Conservation (phyloP, 352 stramenopile species). For the Thalassiosira sp. region DNA sequence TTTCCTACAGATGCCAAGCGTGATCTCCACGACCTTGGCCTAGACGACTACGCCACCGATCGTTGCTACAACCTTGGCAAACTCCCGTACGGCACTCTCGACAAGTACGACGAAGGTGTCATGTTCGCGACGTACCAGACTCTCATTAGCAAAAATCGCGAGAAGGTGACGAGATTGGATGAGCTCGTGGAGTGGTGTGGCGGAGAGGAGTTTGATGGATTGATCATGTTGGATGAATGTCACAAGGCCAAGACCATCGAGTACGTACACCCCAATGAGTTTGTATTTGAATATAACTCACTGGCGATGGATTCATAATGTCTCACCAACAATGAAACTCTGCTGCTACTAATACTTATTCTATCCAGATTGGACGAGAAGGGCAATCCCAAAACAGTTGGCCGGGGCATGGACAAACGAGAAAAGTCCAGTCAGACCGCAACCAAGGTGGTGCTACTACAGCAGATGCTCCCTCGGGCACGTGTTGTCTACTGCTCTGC, state of each 20-base stretch:
- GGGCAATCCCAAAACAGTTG: not conserved
- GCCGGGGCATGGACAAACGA: not conserved
- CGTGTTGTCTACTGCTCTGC: constrained; percentile 84
- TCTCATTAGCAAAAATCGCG: constrained; percentile 43
- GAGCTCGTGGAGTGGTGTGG: constrained; percentile 57
- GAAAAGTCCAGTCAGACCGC: constrained; percentile 33
- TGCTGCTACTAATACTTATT: not conserved
- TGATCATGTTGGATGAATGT: constrained; percentile 76
- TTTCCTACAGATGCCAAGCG: constrained; percentile 56
- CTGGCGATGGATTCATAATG: not conserved
- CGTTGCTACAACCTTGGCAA: constrained; percentile 51
- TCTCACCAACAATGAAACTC: not conserved
- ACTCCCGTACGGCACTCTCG: constrained; percentile 36
- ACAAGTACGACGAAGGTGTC: constrained; percentile 46
- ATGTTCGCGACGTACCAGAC: constrained; percentile 59
- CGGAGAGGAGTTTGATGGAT: constrained; percentile 66
- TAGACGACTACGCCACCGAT: constrained; percentile 40
- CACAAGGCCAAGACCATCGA: constrained; percentile 85
- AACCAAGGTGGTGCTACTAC: constrained; percentile 49
- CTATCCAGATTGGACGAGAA: not conserved
- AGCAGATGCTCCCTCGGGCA: constrained; percentile 67
- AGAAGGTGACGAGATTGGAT: constrained; percentile 34
- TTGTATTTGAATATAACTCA: too few relatives aligned
- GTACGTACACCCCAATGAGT: too few relatives aligned
- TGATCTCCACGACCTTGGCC: constrained; percentile 47